phyloP scores from a whole-genome alignment of 305 asterid species.

The Fraxinus angustifolia region DNA sequence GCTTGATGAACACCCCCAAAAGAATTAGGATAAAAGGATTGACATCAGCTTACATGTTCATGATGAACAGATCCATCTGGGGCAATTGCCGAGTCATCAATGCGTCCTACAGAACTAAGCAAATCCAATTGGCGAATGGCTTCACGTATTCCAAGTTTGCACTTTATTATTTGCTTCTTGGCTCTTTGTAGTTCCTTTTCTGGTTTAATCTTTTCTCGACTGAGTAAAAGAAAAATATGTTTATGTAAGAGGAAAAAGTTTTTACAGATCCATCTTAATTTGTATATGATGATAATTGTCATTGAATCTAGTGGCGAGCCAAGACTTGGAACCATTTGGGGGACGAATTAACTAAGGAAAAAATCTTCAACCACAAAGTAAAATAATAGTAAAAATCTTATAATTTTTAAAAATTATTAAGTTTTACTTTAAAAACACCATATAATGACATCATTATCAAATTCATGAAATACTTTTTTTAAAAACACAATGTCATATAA shows the following conservation, averaged over 20 bases:
- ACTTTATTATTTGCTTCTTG: conserved; percentile 65
- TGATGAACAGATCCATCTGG: conserved; percentile 93
- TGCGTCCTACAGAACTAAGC: conserved; percentile 74
- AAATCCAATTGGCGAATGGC: conserved; percentile 74
- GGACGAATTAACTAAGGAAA: not conserved
- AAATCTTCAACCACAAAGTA: not conserved
- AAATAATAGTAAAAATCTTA: not conserved
- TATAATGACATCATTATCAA: not conserved
- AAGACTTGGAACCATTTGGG: not conserved
- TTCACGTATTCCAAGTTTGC: conserved; percentile 94
- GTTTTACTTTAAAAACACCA: not conserved
- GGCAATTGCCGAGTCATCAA: conserved; percentile 57
- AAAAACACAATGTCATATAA: not conserved
- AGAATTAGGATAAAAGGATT: not conserved
- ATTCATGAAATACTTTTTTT: not conserved
- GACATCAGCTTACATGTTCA: conserved; percentile 55
- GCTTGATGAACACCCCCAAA: not conserved
- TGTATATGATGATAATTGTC: conserved; percentile 1
- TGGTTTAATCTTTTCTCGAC: conserved; percentile 93
- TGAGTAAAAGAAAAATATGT: conserved; percentile 31
- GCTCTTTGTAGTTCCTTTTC: conserved; percentile 86
- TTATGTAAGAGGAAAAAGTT: conserved; percentile 17
- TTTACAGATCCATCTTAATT: not conserved
- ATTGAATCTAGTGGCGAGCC: not conserved
- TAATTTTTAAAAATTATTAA: not conserved